Percentiles rank a stretch among this genome's conserved stretches.
Conservation (phyloP, 2,329 filamentous ascomycete genomes). For the Rhinocladiella similis region DNA sequence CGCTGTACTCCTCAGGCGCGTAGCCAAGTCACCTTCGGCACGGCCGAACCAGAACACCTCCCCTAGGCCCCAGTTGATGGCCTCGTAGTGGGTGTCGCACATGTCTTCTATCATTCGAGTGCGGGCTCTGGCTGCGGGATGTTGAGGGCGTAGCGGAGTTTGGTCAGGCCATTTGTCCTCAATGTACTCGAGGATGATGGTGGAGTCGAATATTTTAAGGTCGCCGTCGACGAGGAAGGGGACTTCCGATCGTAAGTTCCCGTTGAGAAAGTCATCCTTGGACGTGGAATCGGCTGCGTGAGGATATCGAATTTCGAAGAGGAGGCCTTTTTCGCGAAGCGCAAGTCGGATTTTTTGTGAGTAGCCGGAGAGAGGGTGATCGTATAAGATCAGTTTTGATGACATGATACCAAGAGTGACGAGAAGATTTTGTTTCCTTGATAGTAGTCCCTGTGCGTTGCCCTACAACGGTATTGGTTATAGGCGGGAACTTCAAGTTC, state of each 20-base stretch:
- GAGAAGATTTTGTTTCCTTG: too few relatives aligned
- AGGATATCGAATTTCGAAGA: not conserved
- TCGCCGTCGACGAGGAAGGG: conserved; percentile 10
- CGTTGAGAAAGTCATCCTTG: too few relatives aligned
- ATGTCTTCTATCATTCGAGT: conserved; percentile 17
- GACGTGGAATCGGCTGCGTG: not conserved
- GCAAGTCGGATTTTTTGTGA: conserved; percentile 17
- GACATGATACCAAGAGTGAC: too few relatives aligned
- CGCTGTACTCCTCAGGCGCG: not conserved
- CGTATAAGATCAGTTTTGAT: conserved; percentile 1
- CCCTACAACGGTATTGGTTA: too few relatives aligned
- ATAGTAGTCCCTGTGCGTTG: too few relatives aligned
- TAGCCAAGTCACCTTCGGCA: conserved; percentile 6
- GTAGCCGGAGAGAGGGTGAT: conserved; percentile 11
- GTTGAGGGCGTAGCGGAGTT: not conserved
- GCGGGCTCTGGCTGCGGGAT: conserved; percentile 7
- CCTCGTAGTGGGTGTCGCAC: conserved; percentile 13
- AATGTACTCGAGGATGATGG: conserved; percentile 18
- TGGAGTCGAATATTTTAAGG: conserved; percentile 14
- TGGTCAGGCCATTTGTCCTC: conserved; percentile 13
- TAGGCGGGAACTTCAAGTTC: too few relatives aligned
- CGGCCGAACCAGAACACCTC: conserved; percentile 10
- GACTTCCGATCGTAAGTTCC: conserved; percentile 10
- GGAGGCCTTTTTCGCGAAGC: conserved; percentile 11
- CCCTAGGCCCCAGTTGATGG: conserved; percentile 12